These are phyloP conservation scores for Chaetomium tenue DNA, from an alignment of 495 filamentous ascomycete genomes.

Conservation along the genomic window DNA sequence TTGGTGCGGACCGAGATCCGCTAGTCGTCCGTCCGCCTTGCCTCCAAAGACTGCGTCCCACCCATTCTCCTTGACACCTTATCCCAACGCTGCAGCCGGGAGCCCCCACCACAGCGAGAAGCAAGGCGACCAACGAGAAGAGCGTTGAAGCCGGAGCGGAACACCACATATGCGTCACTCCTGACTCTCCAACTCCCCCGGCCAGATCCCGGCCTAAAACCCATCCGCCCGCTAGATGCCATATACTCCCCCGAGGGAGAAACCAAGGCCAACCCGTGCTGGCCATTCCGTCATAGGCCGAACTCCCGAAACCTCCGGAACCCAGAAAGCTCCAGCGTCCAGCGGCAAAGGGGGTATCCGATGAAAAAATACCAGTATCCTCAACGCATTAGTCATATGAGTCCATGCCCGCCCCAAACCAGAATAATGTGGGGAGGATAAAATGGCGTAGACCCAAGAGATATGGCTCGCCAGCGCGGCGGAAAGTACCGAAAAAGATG, in stretches of 20 bases:
- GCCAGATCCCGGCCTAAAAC: not conserved
- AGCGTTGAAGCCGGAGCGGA: not conserved
- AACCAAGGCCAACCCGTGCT: not conserved
- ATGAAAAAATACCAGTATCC: conserved; percentile 19
- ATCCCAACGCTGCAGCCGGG: not conserved
- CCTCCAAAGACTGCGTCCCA: not conserved
- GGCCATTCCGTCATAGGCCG: not conserved
- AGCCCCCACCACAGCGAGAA: not conserved
- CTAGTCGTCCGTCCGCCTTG: not conserved
- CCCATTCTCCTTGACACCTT: not conserved
- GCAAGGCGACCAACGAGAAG: not conserved
- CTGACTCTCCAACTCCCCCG: not conserved
- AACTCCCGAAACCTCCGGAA: conserved; percentile 19
- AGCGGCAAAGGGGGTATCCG: conserved; percentile 20
- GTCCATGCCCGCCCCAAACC: conserved; percentile 19
- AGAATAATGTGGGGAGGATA: conserved; percentile 16
- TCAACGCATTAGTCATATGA: conserved; percentile 28
- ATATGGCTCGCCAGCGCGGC: not conserved
- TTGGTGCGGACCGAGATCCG: not conserved
- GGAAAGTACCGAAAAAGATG: conserved; percentile 4
- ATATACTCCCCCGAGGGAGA: not conserved
- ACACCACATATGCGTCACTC: not conserved
- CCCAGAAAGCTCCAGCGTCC: conserved; percentile 15
- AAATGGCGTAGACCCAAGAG: conserved; percentile 20
- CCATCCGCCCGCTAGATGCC: not conserved